Percentiles rank a stretch among this genome's conserved stretches.
These are phyloP conservation scores for Colletotrichum plurivorum DNA, from an alignment of 2,329 filamentous ascomycete species.

Conservation along the genomic window DNA sequence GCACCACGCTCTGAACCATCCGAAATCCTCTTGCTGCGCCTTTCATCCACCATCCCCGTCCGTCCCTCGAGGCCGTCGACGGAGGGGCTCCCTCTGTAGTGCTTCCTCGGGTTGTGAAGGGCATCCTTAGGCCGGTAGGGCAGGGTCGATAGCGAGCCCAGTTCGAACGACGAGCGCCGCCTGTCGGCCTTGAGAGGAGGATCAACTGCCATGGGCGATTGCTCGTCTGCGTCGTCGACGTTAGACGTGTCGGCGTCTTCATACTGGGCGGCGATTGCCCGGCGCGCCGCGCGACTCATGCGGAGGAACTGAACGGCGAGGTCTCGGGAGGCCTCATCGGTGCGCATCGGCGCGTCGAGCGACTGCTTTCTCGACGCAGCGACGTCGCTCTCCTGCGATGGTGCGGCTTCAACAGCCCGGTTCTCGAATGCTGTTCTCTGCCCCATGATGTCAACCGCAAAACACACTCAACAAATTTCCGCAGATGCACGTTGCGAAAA, in stretches of 20 bases:
- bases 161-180: constrained; percentile 8
- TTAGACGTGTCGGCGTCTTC: not conserved
- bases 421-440: not conserved
- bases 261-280: not conserved
- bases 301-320: constrained; percentile 24
- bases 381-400: not conserved
- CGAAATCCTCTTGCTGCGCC: constrained; percentile 19
- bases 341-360: not conserved
- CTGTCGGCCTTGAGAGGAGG: not conserved
- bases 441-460: constrained; percentile 14
- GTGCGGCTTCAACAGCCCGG: not conserved
- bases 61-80: constrained; percentile 8
- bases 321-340: constrained; percentile 25
- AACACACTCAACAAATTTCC: not conserved
- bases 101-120: constrained; percentile 8
- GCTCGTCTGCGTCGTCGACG: not conserved
- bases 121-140: constrained; percentile 15
- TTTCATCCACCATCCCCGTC: not conserved
- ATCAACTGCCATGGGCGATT: not conserved
- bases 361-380: not conserved
- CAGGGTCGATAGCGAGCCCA: not conserved
- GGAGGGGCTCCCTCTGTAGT: constrained; percentile 12
- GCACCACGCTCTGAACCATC: constrained; percentile 27
- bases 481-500: constrained; percentile 14
- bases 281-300: constrained; percentile 21